Conservation (phyloP, 2,329 filamentous ascomycete genomes). For the Colletotrichum euphorbiae region DNA sequence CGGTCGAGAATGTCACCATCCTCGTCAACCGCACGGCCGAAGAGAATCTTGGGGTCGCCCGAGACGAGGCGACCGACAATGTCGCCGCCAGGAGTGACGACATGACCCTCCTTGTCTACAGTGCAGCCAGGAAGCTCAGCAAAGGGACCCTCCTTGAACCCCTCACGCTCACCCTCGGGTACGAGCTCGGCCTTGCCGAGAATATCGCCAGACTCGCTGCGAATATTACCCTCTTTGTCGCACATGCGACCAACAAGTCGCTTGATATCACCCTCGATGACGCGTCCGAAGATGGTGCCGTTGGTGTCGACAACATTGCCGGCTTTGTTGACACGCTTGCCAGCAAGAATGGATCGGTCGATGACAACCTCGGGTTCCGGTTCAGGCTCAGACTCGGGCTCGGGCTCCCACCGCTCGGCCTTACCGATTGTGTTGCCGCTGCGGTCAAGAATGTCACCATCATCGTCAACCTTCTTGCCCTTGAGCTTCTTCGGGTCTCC, state of each 20-base stretch:
- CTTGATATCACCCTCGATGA: constrained; percentile 74
- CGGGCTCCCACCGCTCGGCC: constrained; percentile 75
- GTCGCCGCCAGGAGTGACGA: constrained; percentile 74
- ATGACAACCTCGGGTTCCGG: constrained; percentile 62
- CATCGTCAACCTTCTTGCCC: constrained; percentile 74
- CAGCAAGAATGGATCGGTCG: constrained; percentile 72
- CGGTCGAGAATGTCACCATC: constrained; percentile 86
- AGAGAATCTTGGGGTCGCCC: constrained; percentile 78
- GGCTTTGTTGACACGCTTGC: constrained; percentile 78
- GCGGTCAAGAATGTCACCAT: constrained; percentile 76
- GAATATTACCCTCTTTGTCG: constrained; percentile 77
- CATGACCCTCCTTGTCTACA: constrained; percentile 75
- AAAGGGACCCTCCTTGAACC: constrained; percentile 75
- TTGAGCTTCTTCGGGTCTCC: constrained; percentile 73
- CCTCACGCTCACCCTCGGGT: constrained; percentile 73
- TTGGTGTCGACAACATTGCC: constrained; percentile 69
- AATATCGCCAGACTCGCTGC: constrained; percentile 78
- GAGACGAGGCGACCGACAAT: constrained; percentile 78
- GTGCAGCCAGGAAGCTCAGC: constrained; percentile 73
- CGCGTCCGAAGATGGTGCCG: constrained; percentile 70
- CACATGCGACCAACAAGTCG: constrained; percentile 76
- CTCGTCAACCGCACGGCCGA: constrained; percentile 80
- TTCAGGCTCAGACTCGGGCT: constrained; percentile 58
- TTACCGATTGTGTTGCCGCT: constrained; percentile 75
- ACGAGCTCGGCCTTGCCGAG: constrained; percentile 77